Base-by-base conservation (phyloP, 2,329 filamentous ascomycete species). In the Coleophoma crateriformis region DNA sequence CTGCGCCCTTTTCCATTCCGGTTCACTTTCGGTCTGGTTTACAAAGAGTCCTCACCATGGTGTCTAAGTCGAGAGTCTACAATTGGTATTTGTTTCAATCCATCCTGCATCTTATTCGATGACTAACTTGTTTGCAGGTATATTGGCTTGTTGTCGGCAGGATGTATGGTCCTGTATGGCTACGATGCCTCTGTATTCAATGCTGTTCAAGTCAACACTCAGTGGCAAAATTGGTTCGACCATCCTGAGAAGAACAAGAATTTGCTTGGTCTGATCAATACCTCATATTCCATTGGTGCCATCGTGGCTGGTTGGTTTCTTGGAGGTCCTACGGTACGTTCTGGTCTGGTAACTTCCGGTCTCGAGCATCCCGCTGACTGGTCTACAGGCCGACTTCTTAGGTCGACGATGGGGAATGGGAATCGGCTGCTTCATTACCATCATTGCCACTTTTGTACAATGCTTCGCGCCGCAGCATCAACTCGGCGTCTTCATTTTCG, bases 101-200 rank as follows among this genome's bases (percentile, higher is more conserved):
- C 6, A 7, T 17, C n/a, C 33, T 13, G 8, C 17, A 10, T 13
- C 11, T 7, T 3, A 22, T 20, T 11, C 11, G 33, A 22, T 33
- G 33, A 4, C 33, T 46, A 14, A 46, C n/a, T 19, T 46, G n/a
- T 10, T 11, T 35, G n/a, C 33, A 53, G 57, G 57, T 59, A 56
- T 47, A 51, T 52, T 35, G 52, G 53, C 14, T 45, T 59, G 50
- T 48, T 58, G 33, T 55, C 57, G 14, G 54, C 55, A 22, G 54
- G 52, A 33, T 58, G 55, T 39, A 59, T 59, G 84, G 83, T 87
- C 19, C 73, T 88, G 45, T 88, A 88, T 62, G 84, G 84, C 50
- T 88, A 87, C 63, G 85, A 88, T 74, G 83, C 84, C 3, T 85
- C 82, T 37, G 83, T 87, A 42, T 88, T 83, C 74, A 88, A 88